Percentiles rank a stretch among this genome's conserved stretches.
Evolutionary conservation across 176 grass and related monocot genomes (phyloP).

Genomic region (Aegilops longissima): DNA sequence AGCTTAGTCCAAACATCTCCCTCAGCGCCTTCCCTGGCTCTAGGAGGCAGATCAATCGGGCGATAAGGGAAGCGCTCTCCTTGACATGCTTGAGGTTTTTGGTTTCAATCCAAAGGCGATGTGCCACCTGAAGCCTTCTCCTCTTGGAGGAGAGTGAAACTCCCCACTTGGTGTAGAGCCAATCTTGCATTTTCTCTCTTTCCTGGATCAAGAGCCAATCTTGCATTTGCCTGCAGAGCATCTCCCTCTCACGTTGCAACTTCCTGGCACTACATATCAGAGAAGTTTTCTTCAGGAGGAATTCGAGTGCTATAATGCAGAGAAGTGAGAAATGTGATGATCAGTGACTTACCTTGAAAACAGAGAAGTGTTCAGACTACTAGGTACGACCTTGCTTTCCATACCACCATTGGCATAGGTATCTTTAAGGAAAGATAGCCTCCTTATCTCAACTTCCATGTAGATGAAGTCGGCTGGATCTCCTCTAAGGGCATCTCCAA

Average conservation of each 20-base stretch:
- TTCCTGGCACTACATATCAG: conserved; percentile 52
- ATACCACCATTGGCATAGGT: conserved; percentile 47
- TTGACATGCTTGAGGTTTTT: conserved; percentile 76
- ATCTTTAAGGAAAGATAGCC: conserved; percentile 71
- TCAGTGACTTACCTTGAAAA: conserved; percentile 50
- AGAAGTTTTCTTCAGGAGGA: not conserved
- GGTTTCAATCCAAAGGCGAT: conserved; percentile 68
- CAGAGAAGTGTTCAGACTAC: conserved; percentile 41
- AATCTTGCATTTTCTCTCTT: conserved; percentile 82
- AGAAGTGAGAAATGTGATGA: not conserved
- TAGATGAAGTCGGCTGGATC: conserved; percentile 90
- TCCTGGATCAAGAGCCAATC: conserved; percentile 44
- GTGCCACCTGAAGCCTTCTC: conserved; percentile 69
- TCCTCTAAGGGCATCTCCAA: conserved; percentile 39
- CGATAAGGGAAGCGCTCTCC: conserved; percentile 82
- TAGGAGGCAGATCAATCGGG: conserved; percentile 73
- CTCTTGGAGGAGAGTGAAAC: conserved; percentile 74
- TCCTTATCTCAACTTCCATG: conserved; percentile 90
- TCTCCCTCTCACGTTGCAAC: conserved; percentile 78
- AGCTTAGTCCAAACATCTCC: conserved; percentile 98
- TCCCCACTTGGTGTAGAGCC: conserved; percentile 93
- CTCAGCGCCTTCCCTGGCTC: conserved; percentile 77
- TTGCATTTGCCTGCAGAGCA: conserved; percentile 87
- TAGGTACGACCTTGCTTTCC: conserved; percentile 34
- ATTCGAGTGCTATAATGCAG: not conserved